Percentiles rank a stretch among this genome's conserved stretches.
Evolutionary conservation across 2,329 filamentous ascomycete species (phyloP).

Genomic region (Fusarium cyanostomum): DNA sequence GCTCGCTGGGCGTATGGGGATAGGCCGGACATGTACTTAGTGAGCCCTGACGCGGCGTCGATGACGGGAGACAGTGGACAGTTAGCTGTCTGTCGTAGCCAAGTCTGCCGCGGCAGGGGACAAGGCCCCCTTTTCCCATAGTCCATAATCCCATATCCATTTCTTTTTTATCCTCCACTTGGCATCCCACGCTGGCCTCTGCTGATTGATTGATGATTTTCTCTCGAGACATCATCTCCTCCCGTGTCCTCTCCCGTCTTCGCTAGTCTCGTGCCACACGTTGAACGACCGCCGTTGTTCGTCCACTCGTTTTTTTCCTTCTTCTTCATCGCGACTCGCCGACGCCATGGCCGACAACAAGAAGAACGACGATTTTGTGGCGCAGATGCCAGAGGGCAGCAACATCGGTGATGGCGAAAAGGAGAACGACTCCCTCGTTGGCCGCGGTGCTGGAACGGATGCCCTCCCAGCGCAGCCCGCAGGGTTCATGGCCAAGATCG

Average conservation of each 20-base stretch:
- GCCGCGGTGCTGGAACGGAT: slow-evolving; percentile 32
- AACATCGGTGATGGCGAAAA: slow-evolving; percentile 35
- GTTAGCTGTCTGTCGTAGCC: too few relatives aligned
- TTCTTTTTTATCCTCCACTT: background rate
- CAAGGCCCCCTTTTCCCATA: background rate
- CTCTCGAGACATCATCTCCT: slow-evolving; percentile 13
- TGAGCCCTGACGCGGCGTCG: background rate
- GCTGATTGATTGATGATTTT: slow-evolving; percentile 24
- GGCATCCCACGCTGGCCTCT: background rate
- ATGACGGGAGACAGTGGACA: too few relatives aligned
- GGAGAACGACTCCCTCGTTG: slow-evolving; percentile 35
- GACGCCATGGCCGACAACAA: slow-evolving; percentile 34
- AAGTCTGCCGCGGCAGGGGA: too few relatives aligned
- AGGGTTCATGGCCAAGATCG: slow-evolving; percentile 54
- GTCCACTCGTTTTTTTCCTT: slow-evolving; percentile 32
- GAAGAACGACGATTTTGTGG: slow-evolving; percentile 39
- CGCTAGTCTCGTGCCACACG: too few relatives aligned
- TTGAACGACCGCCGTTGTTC: slow-evolving; percentile 37
- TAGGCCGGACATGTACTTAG: background rate
- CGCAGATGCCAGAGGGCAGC: slow-evolving; percentile 26
- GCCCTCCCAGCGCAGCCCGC: slow-evolving; percentile 22
- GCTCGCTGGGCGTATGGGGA: background rate
- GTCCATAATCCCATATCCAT: background rate
- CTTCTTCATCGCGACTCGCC: slow-evolving; percentile 6
- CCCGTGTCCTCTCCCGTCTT: background rate